Percentiles rank a stretch among this genome's conserved stretches.
These are phyloP conservation scores for Phialophora macrospora DNA, from an alignment of 2,329 filamentous ascomycete species.

Conservation along the genomic window DNA sequence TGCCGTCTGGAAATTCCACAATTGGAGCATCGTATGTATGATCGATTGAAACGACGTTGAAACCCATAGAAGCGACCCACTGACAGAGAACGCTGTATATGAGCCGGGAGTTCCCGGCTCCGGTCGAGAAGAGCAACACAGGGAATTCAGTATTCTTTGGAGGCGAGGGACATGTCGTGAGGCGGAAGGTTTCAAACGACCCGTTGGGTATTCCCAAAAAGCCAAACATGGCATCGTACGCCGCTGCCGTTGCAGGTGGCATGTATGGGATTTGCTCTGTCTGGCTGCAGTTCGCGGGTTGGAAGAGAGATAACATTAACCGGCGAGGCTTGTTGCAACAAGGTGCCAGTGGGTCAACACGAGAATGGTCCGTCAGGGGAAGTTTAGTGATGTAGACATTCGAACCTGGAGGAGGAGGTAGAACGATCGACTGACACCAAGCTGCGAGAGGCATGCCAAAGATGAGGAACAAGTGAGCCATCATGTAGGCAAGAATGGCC, in stretches of 20 bases:
- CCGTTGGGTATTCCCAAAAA: slow-evolving; percentile 37
- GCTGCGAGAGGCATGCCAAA: neutral
- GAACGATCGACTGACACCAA: slow-evolving; percentile 2
- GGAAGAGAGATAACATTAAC: slow-evolving; percentile 26
- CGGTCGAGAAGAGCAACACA: slow-evolving; percentile 45
- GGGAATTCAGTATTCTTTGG: slow-evolving; percentile 37
- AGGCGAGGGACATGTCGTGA: slow-evolving; percentile 16
- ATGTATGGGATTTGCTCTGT: slow-evolving; percentile 38
- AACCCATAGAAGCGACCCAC: slow-evolving; percentile 45
- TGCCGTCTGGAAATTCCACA: slow-evolving; percentile 39
- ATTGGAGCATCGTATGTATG: slow-evolving; percentile 37
- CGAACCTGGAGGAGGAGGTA: slow-evolving; percentile 19
- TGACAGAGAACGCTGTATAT: slow-evolving; percentile 43
- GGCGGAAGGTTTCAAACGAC: slow-evolving; percentile 39
- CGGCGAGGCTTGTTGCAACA: slow-evolving; percentile 24
- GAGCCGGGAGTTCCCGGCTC: slow-evolving; percentile 40
- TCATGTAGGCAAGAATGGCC: neutral
- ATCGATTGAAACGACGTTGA: slow-evolving; percentile 42
- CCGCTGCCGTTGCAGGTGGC: slow-evolving; percentile 41
- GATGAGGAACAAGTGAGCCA: neutral
- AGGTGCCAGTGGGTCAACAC: slow-evolving; percentile 23
- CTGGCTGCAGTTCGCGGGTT: slow-evolving; percentile 22
- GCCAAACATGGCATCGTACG: slow-evolving; percentile 36
- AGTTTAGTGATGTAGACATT: slow-evolving; percentile 23
- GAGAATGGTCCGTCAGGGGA: slow-evolving; percentile 24